Evolutionary conservation across 192 early-diverging fungal genomes (phyloP).

Genomic region (Radiomyces spectabilis): DNA sequence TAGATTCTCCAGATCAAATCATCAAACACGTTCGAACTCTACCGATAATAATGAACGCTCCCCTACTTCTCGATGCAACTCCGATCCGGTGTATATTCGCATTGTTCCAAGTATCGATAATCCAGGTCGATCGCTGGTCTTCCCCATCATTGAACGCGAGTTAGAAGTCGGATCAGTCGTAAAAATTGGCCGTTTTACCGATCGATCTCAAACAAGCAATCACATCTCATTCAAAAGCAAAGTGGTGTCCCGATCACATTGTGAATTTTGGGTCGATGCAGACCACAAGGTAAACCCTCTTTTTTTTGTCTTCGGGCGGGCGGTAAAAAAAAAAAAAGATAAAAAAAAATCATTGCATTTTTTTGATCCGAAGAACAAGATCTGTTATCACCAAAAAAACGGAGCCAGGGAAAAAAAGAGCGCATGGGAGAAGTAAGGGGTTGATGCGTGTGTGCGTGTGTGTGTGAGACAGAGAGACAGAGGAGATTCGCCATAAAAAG

Average conservation of each 20-base stretch:
- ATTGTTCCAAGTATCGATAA: constrained; percentile 41
- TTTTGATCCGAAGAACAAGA: too few species aligned
- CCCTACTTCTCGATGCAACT: neutral
- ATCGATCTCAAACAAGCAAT: constrained; percentile 50
- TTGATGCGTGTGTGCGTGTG: too few species aligned
- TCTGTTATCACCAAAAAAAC: neutral
- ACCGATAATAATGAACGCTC: too few species aligned
- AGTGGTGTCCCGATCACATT: constrained; percentile 88
- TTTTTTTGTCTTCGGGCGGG: too few species aligned
- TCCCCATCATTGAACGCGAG: constrained; percentile 56
- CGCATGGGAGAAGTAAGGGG: too few species aligned
- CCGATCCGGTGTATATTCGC: constrained; percentile 32
- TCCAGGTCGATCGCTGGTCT: constrained; percentile 29
- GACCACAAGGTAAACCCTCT: constrained; percentile 32
- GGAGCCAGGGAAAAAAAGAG: too few species aligned
- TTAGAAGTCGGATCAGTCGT: constrained; percentile 50
- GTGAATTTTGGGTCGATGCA: constrained; percentile 88
- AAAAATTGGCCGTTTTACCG: constrained; percentile 70
- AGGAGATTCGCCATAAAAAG: too few species aligned
- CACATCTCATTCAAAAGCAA: constrained; percentile 86
- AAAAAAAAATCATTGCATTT: too few species aligned
- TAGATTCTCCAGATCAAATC: constrained; percentile 5
- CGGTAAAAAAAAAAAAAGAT: too few species aligned
- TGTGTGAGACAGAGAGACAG: too few species aligned
- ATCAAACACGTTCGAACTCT: too few species aligned